Base-by-base conservation (phyloP, 345 rosid species). In the Acer saccharum region DNA sequence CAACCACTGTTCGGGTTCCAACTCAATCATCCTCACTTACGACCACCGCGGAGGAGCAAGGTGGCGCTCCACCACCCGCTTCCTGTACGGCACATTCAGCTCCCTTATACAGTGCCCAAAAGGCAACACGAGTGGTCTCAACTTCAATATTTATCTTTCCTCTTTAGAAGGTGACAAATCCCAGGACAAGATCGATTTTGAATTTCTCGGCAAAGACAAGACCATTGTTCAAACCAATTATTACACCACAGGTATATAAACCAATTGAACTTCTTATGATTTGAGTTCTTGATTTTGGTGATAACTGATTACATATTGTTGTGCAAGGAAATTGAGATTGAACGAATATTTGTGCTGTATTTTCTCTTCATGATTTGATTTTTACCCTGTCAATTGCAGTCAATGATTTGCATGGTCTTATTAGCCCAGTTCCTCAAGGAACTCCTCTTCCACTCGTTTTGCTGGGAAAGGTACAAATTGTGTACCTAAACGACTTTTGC, bases 141-240 rank as follows among this genome's bases (percentile, higher is more conserved):
- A 86, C 81, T 86, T 90, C 90, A 88, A 87, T 87, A 68, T 87
- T 60, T 88, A 90, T 69, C 89, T 88, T 55, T 88, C 88, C 14
- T 87, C 92, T 20, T 86, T 90, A 23, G 93, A 90, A n/a, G 93
- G 91, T 20, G 87, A 90, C 80, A 85, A 83, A 79, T 85, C 91
- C 71, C 91, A 88, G 54, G 91, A 88, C 73, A 90, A 86, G 87
- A 88, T 90, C 78, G 94, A 90, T 80, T 88, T 90, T 70, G 94
- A 88, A 81, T 90, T 90, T 85, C 80, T 90, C 0, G 94, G 92
- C 80, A 90, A 86, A 72, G 89, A 88, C 83, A 82, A 70, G 73
- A 83, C 84, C 68, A 81, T 82, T 9, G 79, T 87, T 13, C 89
- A 88, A 76, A 88, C 91, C 73, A 90, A 90, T 64, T 85, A 75